Percentiles rank a stretch among this genome's conserved stretches.
Conservation (phyloP, 805 yeast species). For the Metschnikowia continentalis region DNA sequence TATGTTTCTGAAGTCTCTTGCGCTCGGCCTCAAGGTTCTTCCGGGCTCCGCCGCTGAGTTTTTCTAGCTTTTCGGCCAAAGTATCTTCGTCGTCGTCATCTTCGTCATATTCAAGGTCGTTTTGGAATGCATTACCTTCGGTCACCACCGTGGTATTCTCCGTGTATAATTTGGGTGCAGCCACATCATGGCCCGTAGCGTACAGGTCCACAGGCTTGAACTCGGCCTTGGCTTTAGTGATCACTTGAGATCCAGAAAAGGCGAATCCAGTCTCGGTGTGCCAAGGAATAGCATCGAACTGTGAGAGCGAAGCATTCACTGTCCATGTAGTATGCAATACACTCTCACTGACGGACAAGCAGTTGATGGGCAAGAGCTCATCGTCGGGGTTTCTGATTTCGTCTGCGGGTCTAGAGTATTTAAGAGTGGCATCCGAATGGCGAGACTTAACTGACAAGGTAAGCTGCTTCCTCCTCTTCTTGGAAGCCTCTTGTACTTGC, state of each 20-base stretch:
- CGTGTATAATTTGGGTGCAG: conserved; percentile 51
- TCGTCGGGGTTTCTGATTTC: conserved; percentile 31
- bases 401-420: conserved; percentile 44
- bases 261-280: conserved; percentile 26
- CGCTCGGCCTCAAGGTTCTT: conserved; percentile 26
- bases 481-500: conserved; percentile 17
- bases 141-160: conserved; percentile 60
- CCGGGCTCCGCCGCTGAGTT: conserved; percentile 24
- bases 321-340: conserved; percentile 46
- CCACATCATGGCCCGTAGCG: conserved; percentile 47
- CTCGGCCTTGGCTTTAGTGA: conserved; percentile 39
- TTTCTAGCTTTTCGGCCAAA: conserved; percentile 53
- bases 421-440: conserved; percentile 44
- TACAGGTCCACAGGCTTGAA: conserved; percentile 39
- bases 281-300: conserved; percentile 55
- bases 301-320: conserved; percentile 55
- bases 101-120: conserved; percentile 47
- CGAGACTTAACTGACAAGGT: conserved; percentile 44
- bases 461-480: conserved; percentile 44
- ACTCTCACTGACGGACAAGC: conserved; percentile 19
- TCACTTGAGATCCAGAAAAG: conserved; percentile 21
- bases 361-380: conserved; percentile 25
- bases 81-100: conserved; percentile 43
- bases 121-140: conserved; percentile 56
- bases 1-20: conserved; percentile 50